Percentiles rank a stretch among this genome's conserved stretches.
Evolutionary conservation across 768 basidiomycete species (phyloP).

Genomic region (Auriscalpium vulgare): DNA sequence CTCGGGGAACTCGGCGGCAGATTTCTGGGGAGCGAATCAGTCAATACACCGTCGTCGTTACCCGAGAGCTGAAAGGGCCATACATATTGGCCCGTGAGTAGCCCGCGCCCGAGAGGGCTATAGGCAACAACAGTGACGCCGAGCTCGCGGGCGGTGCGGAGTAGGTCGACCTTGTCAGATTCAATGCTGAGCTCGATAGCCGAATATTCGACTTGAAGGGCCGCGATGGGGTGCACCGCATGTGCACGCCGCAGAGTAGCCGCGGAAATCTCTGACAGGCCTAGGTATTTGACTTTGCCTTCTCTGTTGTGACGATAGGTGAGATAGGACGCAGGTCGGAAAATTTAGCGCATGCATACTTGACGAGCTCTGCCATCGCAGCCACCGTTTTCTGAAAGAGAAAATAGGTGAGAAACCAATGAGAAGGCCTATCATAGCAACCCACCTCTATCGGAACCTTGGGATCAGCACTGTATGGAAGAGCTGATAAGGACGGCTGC

Average conservation of each 20-base stretch:
- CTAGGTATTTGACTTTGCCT: conserved; percentile 29
- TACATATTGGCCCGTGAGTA: conserved; percentile 23
- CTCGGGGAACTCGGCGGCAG: conserved; percentile 22
- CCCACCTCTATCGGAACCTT: conserved; percentile 19
- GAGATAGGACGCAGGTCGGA: not conserved
- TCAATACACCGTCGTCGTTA: not conserved
- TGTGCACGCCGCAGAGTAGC: conserved; percentile 25
- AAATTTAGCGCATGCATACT: conserved; percentile 6
- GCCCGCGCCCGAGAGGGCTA: conserved; percentile 26
- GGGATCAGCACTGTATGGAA: conserved; percentile 17
- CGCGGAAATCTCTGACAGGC: conserved; percentile 29
- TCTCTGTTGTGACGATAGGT: conserved; percentile 11
- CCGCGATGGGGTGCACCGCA: conserved; percentile 25
- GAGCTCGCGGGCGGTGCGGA: conserved; percentile 24
- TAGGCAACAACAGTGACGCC: conserved; percentile 29
- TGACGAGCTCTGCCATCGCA: conserved; percentile 21
- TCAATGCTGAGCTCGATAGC: conserved; percentile 25
- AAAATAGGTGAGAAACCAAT: not conserved
- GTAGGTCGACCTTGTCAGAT: conserved; percentile 16
- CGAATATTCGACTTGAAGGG: conserved; percentile 26
- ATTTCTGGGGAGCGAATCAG: conserved; percentile 16
- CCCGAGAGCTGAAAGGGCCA: not conserved
- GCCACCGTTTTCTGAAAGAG: conserved; percentile 12
- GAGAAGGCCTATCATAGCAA: too few species aligned
- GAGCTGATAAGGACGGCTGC: conserved; percentile 18